Base-by-base conservation (phyloP, 805 yeast genomes). In the Pichia scutulata region DNA sequence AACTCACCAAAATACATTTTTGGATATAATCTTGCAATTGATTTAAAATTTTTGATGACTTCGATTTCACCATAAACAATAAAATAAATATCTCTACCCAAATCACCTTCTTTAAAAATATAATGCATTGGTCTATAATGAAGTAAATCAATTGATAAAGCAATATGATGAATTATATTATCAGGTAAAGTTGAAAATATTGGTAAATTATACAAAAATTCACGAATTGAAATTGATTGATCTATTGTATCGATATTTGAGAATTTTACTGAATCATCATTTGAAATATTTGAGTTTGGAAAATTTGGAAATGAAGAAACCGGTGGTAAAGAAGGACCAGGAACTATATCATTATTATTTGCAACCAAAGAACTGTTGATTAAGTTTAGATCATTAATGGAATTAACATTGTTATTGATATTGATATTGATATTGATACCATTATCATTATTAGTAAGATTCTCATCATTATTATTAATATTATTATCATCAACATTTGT, bases 1-100 rank as follows among this genome's bases (percentile, higher is more conserved):
- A 84, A 81, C 63, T 84, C 92, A 22, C 93, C 93, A 66, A 85
- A 84, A 64, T 82, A 84, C 33, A 81, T 75, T 21, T 86, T 87
- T 16, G 78, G 65, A 2, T 78, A 74, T 24, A 86, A 66, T 51
- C 87, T 71, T 4, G 86, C 89, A 39, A 80, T 61, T 1, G 75
- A 68, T 36, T 67, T 65, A 19, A 68, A 66, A 44, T 70, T 79
- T 46, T 64, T 57, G 9, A 84, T 52, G 0, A 84, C 87, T 61
- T 86, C 90, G 6, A 84, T 86, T 57, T 80, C 83, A 10, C 93
- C 93, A 55, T 70, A 72, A 9, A 81, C 76, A 24, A 85, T 74
- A 58, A 85, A 82, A 61, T 74, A 85, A 25, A 86, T 79, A 55
- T 84, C 88, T 24, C 80, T 70, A 6, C 85, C 86, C 1, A 58